Conservation (phyloP, 73 alveolate species). For the Tetrahymena elliotti region DNA sequence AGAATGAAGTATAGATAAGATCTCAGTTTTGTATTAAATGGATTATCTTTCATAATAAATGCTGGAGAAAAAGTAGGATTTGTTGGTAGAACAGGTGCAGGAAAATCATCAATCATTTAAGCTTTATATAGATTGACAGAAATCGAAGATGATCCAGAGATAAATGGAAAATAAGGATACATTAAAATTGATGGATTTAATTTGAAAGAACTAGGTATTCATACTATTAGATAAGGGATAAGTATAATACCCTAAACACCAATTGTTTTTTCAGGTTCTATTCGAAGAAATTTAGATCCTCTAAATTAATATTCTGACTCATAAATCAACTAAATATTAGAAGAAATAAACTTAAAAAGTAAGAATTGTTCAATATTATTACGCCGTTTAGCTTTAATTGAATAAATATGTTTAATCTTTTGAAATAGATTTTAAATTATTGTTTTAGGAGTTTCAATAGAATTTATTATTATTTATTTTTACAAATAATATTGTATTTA, state of each 20-base stretch:
- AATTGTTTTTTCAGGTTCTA: conserved; percentile 1
- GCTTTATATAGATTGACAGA: conserved; percentile 45
- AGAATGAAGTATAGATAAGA: conserved; percentile 30
- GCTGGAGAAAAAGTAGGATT: conserved; percentile 85
- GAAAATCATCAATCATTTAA: conserved; percentile 81
- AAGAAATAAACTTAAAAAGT: neutral
- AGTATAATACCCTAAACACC: neutral
- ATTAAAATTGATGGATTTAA: neutral
- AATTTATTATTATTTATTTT: neutral
- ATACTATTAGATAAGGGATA: neutral
- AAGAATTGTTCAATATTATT: neutral
- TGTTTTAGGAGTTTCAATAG: too few relatives aligned
- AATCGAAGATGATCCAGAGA: neutral
- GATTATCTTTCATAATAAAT: conserved; percentile 57
- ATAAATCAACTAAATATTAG: neutral
- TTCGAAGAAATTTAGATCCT: conserved; percentile 28
- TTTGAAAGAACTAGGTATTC: neutral
- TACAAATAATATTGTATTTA: too few relatives aligned
- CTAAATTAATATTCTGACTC: neutral
- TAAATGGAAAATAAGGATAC: neutral
- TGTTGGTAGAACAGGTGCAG: conserved; percentile 96
- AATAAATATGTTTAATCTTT: too few relatives aligned
- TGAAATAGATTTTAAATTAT: too few relatives aligned
- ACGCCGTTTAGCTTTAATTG: too few relatives aligned
- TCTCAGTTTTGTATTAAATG: conserved; percentile 30